Base-by-base conservation (phyloP, 2,329 filamentous ascomycete genomes). In the Akanthomyces dipterigenus region DNA sequence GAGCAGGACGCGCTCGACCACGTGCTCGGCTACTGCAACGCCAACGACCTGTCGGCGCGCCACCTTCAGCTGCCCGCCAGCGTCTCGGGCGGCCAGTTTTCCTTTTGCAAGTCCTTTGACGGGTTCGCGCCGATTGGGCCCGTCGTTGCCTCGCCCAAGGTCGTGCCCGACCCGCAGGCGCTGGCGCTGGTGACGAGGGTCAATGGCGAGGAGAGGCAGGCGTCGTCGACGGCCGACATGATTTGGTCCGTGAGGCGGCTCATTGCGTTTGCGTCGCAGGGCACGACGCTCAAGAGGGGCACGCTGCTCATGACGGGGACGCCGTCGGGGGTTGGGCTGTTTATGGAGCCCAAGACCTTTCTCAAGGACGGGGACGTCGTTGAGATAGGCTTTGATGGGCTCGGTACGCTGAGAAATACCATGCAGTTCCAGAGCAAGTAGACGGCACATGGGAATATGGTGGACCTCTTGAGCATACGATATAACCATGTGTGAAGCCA, bases 21-120 rank as follows among this genome's bases (percentile, higher is more conserved):
- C 65, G 74, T 86, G 1, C 76, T 85, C 1, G 83, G 82, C 49
- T 86, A 85, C 65, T 82, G 81, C 0, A 77, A 78, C 38, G 79
- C 80, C 38, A 85, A 86, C 68, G 81, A 83, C 63, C 65, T 83
- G 16, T 78, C 79, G 1, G 78, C 79, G 0, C 70, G 81, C 3
- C 76, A 80, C 62, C 72, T 74, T 40, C 81, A 84, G 67, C 76
- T 82, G 61, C 80, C 82, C 0, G 66, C 63, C 4, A 64, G 63
- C 9, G 55, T 58, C 9, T 67, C 60, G 6, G 66, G 65, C 14
- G 64, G 66, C 9, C 81, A 84, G 62, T 82, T 80, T 65, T 80
- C 76, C 51, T 76, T 81, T 45, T 79, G 79, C n/a, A 82, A 83
- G 66, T 78, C 75, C 0, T 72, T 76, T 7, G 79, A 83, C 66